Evolutionary conservation across 2,329 filamentous ascomycete species (phyloP).

Genomic region (Laburnicola sp.): DNA sequence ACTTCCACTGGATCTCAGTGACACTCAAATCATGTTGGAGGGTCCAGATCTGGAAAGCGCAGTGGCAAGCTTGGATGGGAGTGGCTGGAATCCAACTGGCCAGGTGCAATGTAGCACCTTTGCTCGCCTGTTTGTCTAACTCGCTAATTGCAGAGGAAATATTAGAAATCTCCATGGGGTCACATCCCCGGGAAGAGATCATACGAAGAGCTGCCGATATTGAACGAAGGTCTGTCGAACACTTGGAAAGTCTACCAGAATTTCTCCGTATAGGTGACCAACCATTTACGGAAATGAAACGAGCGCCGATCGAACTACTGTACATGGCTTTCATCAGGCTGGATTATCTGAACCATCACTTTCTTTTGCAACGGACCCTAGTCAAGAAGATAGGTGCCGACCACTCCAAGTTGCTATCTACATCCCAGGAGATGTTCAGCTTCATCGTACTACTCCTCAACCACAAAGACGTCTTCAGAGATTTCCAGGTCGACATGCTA

Average conservation of each 20-base stretch:
- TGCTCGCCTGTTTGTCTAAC: slow-evolving; percentile 53
- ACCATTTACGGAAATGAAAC: slow-evolving; percentile 19
- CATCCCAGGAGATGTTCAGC: slow-evolving; percentile 45
- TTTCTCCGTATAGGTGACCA: slow-evolving; percentile 31
- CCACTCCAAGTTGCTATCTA: slow-evolving; percentile 42
- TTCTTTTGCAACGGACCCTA: slow-evolving; percentile 59
- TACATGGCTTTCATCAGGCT: slow-evolving; percentile 40
- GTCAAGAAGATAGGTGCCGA: slow-evolving; percentile 48
- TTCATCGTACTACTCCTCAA: slow-evolving; percentile 44
- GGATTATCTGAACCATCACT: slow-evolving; percentile 14
- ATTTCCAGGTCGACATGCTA: slow-evolving; percentile 49
- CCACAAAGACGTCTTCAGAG: slow-evolving; percentile 45
- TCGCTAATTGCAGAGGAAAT: slow-evolving; percentile 61
- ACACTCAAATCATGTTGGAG: slow-evolving; percentile 53
- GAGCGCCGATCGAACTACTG: slow-evolving; percentile 47
- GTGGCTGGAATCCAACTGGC: slow-evolving; percentile 58
- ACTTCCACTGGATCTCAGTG: slow-evolving; percentile 58
- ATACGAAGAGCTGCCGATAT: slow-evolving; percentile 42
- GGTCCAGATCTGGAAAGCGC: slow-evolving; percentile 47
- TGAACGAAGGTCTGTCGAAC: slow-evolving; percentile 20
- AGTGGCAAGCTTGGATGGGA: slow-evolving; percentile 48
- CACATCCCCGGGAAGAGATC: slow-evolving; percentile 40
- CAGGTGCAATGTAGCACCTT: slow-evolving; percentile 52
- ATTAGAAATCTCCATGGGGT: slow-evolving; percentile 59
- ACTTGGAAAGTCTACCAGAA: slow-evolving; percentile 30